These are phyloP conservation scores for Metschnikowia peoriensis DNA, from an alignment of 805 yeast genomes.

Conservation along the genomic window DNA sequence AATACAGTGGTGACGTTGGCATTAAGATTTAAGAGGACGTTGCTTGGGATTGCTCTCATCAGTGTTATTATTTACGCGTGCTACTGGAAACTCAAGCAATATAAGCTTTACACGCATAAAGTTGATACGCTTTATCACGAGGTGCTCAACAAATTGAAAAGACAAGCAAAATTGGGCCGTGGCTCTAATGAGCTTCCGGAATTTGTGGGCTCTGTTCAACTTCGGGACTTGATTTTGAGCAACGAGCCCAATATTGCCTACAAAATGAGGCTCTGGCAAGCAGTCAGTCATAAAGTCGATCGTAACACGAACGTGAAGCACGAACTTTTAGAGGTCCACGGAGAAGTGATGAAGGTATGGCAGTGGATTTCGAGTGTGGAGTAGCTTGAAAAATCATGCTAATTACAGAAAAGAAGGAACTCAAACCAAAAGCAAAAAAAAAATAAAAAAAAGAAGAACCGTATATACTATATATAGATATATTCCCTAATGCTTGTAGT, in stretches of 20 bases:
- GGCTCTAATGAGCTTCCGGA: conserved; percentile 30
- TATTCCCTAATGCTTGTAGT: neutral
- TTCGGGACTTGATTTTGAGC: conserved; percentile 61
- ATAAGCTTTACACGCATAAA: conserved; percentile 38
- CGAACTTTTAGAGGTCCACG: conserved; percentile 68
- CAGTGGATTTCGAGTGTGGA: conserved; percentile 58
- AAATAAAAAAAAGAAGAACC: neutral
- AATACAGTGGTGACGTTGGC: conserved; percentile 46
- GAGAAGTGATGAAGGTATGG: conserved; percentile 86
- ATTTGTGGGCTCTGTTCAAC: conserved; percentile 67
- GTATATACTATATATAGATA: neutral
- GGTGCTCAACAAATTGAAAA: conserved; percentile 50
- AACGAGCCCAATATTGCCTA: conserved; percentile 36
- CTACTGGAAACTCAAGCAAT: conserved; percentile 35
- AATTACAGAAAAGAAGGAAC: too few species aligned
- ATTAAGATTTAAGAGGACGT: conserved; percentile 22
- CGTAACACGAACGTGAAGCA: conserved; percentile 62
- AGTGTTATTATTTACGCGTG: conserved; percentile 17
- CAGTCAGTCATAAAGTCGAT: conserved; percentile 56
- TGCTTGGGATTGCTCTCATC: conserved; percentile 15
- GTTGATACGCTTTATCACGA: conserved; percentile 47
- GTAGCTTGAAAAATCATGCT: neutral
- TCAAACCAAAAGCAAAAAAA: too few species aligned
- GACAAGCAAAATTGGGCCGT: conserved; percentile 38
- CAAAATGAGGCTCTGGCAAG: conserved; percentile 53